phyloP scores from a whole-genome alignment of 2,329 filamentous ascomycete genomes.

The Scleromitrula shiraiana region DNA sequence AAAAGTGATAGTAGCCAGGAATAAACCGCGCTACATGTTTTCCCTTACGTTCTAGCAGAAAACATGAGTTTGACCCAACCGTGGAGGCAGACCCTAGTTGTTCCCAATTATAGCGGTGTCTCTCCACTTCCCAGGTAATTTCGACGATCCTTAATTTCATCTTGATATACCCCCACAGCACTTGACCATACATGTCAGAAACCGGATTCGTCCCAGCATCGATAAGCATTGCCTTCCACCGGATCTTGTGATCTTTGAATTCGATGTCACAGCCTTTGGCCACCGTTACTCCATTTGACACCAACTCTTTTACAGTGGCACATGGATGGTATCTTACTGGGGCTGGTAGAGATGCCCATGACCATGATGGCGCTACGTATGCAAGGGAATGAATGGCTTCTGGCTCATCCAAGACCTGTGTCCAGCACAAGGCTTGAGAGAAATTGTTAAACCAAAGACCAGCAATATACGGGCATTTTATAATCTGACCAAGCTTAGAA shows the following conservation, averaged over 20 bases:
- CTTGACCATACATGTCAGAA: not conserved
- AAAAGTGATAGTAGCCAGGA: too few species aligned
- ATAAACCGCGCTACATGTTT: too few species aligned
- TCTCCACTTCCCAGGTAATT: too few species aligned
- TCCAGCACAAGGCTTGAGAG: not conserved
- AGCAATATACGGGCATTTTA: not conserved
- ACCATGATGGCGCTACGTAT: not conserved
- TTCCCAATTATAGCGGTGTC: too few species aligned
- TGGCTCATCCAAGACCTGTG: too few species aligned
- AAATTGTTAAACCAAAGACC: not conserved
- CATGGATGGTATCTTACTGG: not conserved
- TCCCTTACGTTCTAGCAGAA: too few species aligned
- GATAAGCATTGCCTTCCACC: not conserved
- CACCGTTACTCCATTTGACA: not conserved
- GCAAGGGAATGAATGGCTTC: not conserved
- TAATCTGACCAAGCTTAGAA: not conserved
- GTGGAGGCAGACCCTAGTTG: too few species aligned
- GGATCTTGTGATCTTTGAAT: too few species aligned
- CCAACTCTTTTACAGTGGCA: not conserved
- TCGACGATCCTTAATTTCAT: too few species aligned
- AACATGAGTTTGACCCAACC: too few species aligned
- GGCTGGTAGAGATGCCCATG: not conserved
- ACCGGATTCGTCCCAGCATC: not conserved
- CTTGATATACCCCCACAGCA: not conserved
- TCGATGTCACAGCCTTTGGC: too few species aligned